Evolutionary conservation across 179 eudicot genomes (phyloP), one percentile per base, ranked within the genome.

Genomic region (Spinacia oleracea): DNA sequence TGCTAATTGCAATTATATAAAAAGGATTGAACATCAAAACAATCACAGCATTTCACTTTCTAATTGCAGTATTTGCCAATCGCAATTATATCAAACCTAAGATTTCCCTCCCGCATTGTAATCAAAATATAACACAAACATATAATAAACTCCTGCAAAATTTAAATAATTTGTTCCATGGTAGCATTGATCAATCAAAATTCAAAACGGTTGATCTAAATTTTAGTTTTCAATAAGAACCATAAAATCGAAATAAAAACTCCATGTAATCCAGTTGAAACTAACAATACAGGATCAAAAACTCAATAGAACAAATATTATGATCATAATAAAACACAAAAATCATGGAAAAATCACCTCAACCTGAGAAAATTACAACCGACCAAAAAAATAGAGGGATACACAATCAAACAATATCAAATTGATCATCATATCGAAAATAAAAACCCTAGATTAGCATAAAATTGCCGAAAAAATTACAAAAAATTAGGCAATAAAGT

Each of bases 261-360:
- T 40, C 21, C 6, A 53, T 53, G 11, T 10, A 60, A 14, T 42
- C 8, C 31, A 70, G 6, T 16, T 29, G 29, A 70, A 18, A 70
- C 25, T n/a, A 20, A 70, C 6, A 46, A 16, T 40, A 40, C 72
- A n/a, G 16, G 16, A 27, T 40, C 38, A 70, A 5, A 45, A 70
- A 10, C 32, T 62, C 6, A 9, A 62, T 62, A 12, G 40, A 40
- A 16, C 40, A 8, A 66, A 34, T 20, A 66, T 66, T 29, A 27
- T 43, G 58, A 70, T 45, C 64, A 55, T 29, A 73, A 45, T 45
- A 21, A 72, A 72, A 65, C n/a, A 31, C 60, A 43, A 65, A 76
- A 43, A 9, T 64, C 6, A 65, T 31, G 5, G 48, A 34, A 16
- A 42, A 56, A 38, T 8, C 25, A 25, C 64, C 64, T 59, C 63